Evolutionary conservation across 345 rosid genomes (phyloP), one percentile per base, ranked within the genome.

Genomic region (Excoecaria agallocha): DNA sequence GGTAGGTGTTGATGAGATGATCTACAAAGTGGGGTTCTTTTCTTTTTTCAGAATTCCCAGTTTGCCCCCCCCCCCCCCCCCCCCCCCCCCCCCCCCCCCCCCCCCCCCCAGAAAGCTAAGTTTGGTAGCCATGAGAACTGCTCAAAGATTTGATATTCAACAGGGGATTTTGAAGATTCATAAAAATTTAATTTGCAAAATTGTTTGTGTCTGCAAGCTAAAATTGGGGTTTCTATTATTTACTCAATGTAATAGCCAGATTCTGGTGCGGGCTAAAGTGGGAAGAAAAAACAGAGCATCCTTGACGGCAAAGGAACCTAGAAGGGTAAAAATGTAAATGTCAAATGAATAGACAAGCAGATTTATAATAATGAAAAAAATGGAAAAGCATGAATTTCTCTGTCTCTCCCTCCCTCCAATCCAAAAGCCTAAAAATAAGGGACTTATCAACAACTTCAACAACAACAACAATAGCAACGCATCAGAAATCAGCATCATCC

Each of bases 401-500:
- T 50, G 0, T 20, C 15, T 54, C 15, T 73, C 35, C 15, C n/a
- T n/a, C 60, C 74, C 50, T 37, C 76, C 59, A 68, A 30, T 30
- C 52, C 51, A 75, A 66, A 76, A 80, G 78, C 85, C 81, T 73
- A 55, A 58, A n/a, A 75, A 46, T 51, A 62, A 72, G 81, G 81
- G 46, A 71, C 35, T 17, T 54, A 54, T 37, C 74, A 76, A 55
- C 78, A 55, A 67, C 79, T 75, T 78, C 77, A 75, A 39, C 55
- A 37, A 72, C 30, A 30, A 8, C 77, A 71, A 9, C 30, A 30
- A 30, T 30, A 75, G 12, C 70, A 73, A 39, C 76, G 45, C 73
- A 62, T 63, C 78, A 81, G 67, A 22, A 69, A 68, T 61, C 81
- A 76, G 66, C 80, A 76, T 72, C 89, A 78, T 72, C 82, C 54